Evolutionary conservation across 2,329 filamentous ascomycete genomes (phyloP).

Genomic region (Apiospora phragmitis): DNA sequence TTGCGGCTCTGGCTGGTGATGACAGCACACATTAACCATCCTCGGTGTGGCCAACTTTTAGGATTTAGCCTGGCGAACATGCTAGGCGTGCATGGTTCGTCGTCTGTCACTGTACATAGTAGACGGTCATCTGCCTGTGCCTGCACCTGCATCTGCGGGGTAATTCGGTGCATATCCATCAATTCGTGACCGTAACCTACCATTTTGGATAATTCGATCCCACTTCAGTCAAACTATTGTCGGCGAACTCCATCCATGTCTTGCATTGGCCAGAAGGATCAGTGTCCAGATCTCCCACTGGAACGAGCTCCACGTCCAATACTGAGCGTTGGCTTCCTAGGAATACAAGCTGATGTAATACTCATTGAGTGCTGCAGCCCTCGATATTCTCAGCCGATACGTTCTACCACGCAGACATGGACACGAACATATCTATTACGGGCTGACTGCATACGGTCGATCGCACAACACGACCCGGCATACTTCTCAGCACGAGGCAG

Average conservation of each 20-base stretch:
- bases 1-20: not conserved
- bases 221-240: not conserved
- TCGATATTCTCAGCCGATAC: not conserved
- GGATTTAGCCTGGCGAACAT: constrained; percentile 21
- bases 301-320: not conserved
- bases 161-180: constrained; percentile 13
- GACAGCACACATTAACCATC: not conserved
- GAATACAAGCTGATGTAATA: constrained; percentile 4
- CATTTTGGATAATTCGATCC: not conserved
- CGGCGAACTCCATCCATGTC: constrained; percentile 1
- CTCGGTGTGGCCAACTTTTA: not conserved
- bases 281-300: not conserved
- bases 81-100: constrained; percentile 27
- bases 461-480: not conserved
- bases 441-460: not conserved
- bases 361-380: not conserved
- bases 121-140: constrained; percentile 30
- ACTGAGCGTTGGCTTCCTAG: not conserved
- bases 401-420: not conserved
- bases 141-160: constrained; percentile 30
- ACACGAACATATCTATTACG: not conserved
- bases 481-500: not conserved
- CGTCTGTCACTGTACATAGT: constrained; percentile 14
- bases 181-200: not conserved
- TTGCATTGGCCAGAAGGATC: not conserved